A percentile compares a stretch with the other conserved stretches of the same genome.
phyloP scores from a whole-genome alignment of 2,329 filamentous ascomycete genomes.

The Fusarium penzigii region DNA sequence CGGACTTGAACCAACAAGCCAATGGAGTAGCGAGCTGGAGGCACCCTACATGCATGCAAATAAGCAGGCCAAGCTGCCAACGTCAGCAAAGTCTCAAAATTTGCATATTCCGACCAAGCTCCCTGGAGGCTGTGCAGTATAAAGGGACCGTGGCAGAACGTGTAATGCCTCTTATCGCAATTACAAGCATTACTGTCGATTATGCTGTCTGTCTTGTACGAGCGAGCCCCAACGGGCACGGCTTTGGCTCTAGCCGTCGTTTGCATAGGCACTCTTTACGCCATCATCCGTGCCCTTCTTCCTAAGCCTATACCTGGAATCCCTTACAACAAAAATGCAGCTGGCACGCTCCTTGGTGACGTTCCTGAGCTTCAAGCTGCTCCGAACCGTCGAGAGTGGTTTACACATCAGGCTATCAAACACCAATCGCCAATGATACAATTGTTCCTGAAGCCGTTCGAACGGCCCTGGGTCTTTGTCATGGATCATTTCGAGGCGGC shows the following conservation, averaged over 20 bases:
- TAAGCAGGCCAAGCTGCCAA: too few relatives aligned
- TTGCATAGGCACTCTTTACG: not conserved
- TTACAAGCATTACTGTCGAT: too few relatives aligned
- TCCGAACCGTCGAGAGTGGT: slow-evolving; percentile 12
- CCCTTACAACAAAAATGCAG: slow-evolving; percentile 14
- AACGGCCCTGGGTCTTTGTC: slow-evolving; percentile 13
- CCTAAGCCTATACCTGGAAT: slow-evolving; percentile 19
- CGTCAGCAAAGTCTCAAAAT: too few relatives aligned
- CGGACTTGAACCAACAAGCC: too few relatives aligned
- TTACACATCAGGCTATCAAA: slow-evolving; percentile 5
- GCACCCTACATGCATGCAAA: too few relatives aligned
- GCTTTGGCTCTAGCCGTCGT: not conserved
- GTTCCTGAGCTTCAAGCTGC: slow-evolving; percentile 7
- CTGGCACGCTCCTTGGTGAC: slow-evolving; percentile 16
- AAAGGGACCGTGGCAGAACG: too few relatives aligned
- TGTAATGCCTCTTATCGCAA: too few relatives aligned
- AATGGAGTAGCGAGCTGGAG: too few relatives aligned
- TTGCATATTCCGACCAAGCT: too few relatives aligned
- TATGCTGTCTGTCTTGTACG: not conserved
- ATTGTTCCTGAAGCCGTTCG: slow-evolving; percentile 17
- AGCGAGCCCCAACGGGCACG: not conserved
- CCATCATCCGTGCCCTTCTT: not conserved
- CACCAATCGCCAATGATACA: slow-evolving; percentile 15
- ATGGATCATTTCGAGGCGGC: slow-evolving; percentile 17
- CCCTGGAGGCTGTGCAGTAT: too few relatives aligned